phyloP scores from a whole-genome alignment of 1,284 basidiomycete species.

The Malassezia sympodialis region DNA sequence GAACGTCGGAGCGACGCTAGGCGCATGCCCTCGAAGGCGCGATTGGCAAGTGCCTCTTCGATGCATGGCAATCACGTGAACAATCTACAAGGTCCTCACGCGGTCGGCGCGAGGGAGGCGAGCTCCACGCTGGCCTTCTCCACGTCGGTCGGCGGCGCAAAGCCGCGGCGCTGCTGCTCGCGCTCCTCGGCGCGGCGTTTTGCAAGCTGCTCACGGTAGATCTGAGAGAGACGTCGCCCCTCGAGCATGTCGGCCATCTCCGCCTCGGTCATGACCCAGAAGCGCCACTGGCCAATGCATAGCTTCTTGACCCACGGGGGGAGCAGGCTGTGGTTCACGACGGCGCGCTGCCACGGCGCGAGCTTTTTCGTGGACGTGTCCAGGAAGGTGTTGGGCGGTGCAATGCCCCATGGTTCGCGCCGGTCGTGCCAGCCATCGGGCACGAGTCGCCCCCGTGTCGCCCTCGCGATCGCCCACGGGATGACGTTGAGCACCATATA shows the following conservation, averaged over 20 bases:
- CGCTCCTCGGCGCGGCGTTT: conserved; percentile 28
- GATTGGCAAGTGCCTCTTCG: not conserved
- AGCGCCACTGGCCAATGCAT: conserved; percentile 29
- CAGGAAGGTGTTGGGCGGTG: conserved; percentile 21
- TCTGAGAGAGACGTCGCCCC: conserved; percentile 32
- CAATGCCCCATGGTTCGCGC: conserved; percentile 39
- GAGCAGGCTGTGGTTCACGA: conserved; percentile 19
- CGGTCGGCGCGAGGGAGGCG: not conserved
- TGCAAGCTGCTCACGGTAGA: conserved; percentile 23
- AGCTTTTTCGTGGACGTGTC: conserved; percentile 11
- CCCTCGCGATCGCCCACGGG: conserved; percentile 56
- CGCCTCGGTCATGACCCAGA: conserved; percentile 40
- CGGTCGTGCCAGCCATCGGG: conserved; percentile 55
- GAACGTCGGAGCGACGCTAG: not conserved
- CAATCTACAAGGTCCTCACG: conserved; percentile 4
- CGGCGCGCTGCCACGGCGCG: conserved; percentile 18
- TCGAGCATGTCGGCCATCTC: conserved; percentile 41
- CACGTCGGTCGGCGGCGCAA: conserved; percentile 2
- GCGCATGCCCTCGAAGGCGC: not conserved
- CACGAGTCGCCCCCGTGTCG: conserved; percentile 57
- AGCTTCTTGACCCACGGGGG: conserved; percentile 44
- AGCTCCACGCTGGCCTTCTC: not conserved
- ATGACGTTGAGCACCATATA: conserved; percentile 67
- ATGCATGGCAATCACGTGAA: conserved; percentile 2
- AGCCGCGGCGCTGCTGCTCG: conserved; percentile 7